Evolutionary conservation across 1,139 yeast species (phyloP).

Genomic region (Pichia sp.): DNA sequence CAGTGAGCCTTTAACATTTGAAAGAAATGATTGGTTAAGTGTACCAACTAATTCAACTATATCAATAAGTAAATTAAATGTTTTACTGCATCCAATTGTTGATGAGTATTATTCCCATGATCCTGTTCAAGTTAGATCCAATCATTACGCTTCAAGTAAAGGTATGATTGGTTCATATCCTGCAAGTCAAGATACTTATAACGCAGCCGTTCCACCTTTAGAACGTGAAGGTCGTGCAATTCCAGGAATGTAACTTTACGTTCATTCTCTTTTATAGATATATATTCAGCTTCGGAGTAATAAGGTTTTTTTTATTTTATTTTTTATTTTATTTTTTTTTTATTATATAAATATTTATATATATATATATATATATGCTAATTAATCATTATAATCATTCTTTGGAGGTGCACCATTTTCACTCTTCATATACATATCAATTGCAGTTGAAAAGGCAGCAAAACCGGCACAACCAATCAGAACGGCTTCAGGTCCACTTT

Average conservation of each 20-base stretch:
- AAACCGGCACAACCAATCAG: conserved; percentile 92
- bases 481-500: conserved; percentile 93
- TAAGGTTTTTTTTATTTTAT: not conserved
- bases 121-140: conserved; percentile 60
- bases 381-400: conserved; percentile 78
- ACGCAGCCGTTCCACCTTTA: conserved; percentile 69
- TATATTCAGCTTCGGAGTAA: too few species aligned
- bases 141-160: conserved; percentile 79
- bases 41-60: conserved; percentile 88
- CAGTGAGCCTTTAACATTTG: conserved; percentile 92
- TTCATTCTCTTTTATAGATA: too few species aligned
- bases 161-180: conserved; percentile 85
- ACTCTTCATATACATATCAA: conserved; percentile 81
- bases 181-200: conserved; percentile 39
- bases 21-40: conserved; percentile 94
- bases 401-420: conserved; percentile 82
- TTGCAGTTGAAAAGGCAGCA: conserved; percentile 93
- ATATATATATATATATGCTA: not conserved
- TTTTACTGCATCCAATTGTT: conserved; percentile 79
- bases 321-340: too few species aligned
- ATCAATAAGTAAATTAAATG: conserved; percentile 81
- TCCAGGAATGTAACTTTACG: not conserved
- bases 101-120: conserved; percentile 84
- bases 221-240: conserved; percentile 71
- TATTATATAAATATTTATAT: too few species aligned